A percentile compares a stretch with the other conserved stretches of the same genome.
These are phyloP conservation scores for Boletus vinaceobasis DNA, from an alignment of 768 basidiomycete genomes.

Conservation along the genomic window DNA sequence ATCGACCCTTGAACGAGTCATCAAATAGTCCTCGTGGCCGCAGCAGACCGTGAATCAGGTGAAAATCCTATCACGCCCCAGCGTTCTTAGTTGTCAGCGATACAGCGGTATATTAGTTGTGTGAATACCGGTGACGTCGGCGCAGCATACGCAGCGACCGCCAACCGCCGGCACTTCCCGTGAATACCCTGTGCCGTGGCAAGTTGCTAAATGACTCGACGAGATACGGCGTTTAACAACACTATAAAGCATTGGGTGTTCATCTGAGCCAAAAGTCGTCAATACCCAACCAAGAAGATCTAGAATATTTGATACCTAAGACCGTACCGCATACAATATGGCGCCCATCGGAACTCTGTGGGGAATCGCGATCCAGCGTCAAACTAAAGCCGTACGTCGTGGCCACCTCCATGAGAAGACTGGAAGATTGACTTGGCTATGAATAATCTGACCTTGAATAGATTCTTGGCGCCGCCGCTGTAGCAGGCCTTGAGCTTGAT, in stretches of 20 bases:
- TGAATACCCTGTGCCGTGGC: background rate
- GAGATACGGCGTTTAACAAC: background rate
- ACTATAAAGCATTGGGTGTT: constrained; percentile 11
- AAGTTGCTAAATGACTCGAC: background rate
- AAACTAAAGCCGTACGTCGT: constrained; percentile 27
- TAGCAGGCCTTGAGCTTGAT: constrained; percentile 27
- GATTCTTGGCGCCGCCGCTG: constrained; percentile 24
- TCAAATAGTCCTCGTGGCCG: background rate
- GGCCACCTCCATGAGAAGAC: background rate
- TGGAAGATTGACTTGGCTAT: background rate
- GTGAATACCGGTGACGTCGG: background rate
- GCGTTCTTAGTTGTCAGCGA: background rate
- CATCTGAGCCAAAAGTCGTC: background rate
- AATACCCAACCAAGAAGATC: background rate
- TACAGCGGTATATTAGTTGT: background rate
- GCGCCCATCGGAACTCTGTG: constrained; percentile 26
- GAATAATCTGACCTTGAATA: constrained; percentile 1
- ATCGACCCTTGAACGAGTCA: background rate
- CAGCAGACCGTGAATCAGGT: background rate
- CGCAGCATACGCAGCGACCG: background rate
- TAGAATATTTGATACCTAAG: background rate
- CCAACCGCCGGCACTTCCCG: background rate
- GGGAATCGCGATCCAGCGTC: constrained; percentile 23
- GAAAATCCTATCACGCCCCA: background rate
- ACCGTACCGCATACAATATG: constrained; percentile 11